Conservation (phyloP, 192 early-diverging fungal genomes). For the Coemansia javaensis region DNA sequence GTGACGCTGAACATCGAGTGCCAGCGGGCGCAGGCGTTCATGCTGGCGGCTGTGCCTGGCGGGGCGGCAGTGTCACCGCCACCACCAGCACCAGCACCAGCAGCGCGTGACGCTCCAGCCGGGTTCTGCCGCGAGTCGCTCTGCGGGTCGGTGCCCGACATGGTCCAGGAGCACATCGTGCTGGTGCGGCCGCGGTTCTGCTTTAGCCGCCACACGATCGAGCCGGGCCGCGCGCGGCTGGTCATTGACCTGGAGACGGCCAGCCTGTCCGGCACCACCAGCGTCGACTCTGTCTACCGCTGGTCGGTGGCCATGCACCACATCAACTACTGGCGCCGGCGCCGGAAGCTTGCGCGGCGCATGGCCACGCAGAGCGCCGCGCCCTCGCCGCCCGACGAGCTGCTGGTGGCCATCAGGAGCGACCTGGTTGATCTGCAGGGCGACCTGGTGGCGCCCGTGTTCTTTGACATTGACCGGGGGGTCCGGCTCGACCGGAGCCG, state of each 20-base stretch:
- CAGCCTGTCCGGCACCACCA: constrained; percentile 16
- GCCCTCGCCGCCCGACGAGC: constrained; percentile 28
- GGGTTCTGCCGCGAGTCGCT: constrained; percentile 26
- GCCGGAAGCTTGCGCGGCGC: constrained; percentile 33
- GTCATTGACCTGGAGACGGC: constrained; percentile 27
- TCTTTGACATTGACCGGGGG: constrained; percentile 28
- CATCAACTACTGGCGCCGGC: constrained; percentile 42
- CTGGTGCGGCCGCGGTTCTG: constrained; percentile 20
- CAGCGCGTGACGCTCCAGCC: not conserved
- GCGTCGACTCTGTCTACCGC: constrained; percentile 41
- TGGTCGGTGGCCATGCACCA: constrained; percentile 50
- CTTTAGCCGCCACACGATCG: constrained; percentile 17
- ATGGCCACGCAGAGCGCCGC: constrained; percentile 26
- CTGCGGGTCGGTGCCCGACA: constrained; percentile 27
- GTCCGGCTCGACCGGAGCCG: not conserved
- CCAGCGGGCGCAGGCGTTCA: constrained; percentile 34
- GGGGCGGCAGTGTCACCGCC: constrained; percentile 17
- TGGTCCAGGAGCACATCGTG: constrained; percentile 28
- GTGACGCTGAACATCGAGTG: constrained; percentile 36
- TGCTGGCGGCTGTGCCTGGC: constrained; percentile 27
- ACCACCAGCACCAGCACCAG: too few relatives aligned
- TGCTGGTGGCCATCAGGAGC: constrained; percentile 32
- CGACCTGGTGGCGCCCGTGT: constrained; percentile 32
- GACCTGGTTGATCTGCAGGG: constrained; percentile 34
- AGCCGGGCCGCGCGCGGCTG: constrained; percentile 29